These are phyloP conservation scores for Camillea tinctor DNA, from an alignment of 2,329 filamentous ascomycete species.

Conservation along the genomic window DNA sequence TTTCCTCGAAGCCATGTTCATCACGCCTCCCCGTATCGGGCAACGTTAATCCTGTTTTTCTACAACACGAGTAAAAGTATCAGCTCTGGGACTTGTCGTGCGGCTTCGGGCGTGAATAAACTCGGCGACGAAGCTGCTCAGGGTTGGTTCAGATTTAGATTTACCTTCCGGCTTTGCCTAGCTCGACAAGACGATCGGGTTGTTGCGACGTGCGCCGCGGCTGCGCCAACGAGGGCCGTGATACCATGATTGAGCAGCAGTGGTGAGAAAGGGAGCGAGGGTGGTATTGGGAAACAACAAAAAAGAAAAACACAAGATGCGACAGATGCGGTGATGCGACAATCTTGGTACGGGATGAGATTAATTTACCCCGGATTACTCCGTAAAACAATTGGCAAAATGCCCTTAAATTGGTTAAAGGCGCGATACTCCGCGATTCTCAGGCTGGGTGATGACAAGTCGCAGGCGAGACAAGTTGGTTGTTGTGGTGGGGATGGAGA, in stretches of 20 bases:
- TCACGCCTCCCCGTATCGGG: conserved; percentile 78
- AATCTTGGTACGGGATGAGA: not conserved
- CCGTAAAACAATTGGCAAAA: not conserved
- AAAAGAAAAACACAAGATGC: no score
- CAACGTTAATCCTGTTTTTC: conserved; percentile 85
- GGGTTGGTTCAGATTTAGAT: conserved; percentile 1
- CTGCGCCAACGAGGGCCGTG: conserved; percentile 34
- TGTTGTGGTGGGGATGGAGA: conserved; percentile 3
- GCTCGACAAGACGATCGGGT: conserved; percentile 47
- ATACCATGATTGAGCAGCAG: conserved; percentile 36
- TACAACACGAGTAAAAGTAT: conserved; percentile 37
- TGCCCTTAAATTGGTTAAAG: not conserved
- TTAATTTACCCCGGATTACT: not conserved
- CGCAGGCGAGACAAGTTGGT: not conserved
- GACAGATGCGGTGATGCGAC: no score
- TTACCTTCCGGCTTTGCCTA: conserved; percentile 52
- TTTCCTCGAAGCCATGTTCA: conserved; percentile 86
- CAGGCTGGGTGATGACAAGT: not conserved
- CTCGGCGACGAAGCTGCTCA: not conserved
- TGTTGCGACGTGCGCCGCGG: conserved; percentile 40
- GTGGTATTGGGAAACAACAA: no score
- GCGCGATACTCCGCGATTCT: not conserved
- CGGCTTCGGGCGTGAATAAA: not conserved
- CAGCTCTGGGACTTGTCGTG: not conserved
- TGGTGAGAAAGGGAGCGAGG: no score